Evolutionary conservation across 2,329 filamentous ascomycete species (phyloP), one percentile per base, ranked within the genome.

Genomic region (Pseudogymnoascus sp.): DNA sequence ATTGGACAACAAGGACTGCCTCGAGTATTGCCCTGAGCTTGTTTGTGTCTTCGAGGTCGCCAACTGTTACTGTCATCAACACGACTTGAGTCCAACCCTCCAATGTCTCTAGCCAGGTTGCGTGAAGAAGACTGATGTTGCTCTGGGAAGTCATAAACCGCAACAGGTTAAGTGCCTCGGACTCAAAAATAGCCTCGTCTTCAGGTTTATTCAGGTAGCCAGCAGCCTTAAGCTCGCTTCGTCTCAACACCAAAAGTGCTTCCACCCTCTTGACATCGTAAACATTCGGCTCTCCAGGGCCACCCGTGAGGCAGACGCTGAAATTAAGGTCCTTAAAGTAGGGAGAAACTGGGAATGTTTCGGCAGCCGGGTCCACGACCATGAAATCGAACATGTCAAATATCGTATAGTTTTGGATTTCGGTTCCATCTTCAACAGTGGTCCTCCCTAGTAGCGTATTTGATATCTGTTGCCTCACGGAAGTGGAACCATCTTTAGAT

Each of bases 381-480:
- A 94, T 82, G 69, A 97, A 97, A 74, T 99, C 94, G 68, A 96
- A 94, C 20, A 97, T 80, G 66, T 97, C 91, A 69, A 97, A 96
- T 6, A 97, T 82, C 3, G 89, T 91, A 0, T 87, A 82, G 62
- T 91, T 88, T 28, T 79, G 76, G 37, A 88, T 77, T 4, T 84
- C 77, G 60, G 89, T 83, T 57, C 87, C 86, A 62, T 83, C 84
- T 12, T 87, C 82, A 15, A 85, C 77, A 9, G 83, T 79, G 6
- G 90, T 84, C 41, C 88, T 85, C 4, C 94, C 94, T 43, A 92
- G 84, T n/a, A 97, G 77, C 0, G 90, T 84, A 63, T 86, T 84
- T 53, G 86, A 83, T 4, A 89, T 83, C 6, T 85, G 80, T 61
- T 85, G 78, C 71, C 90, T 89, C 59, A 89, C 77, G 30, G 86